Conservation (phyloP, 768 basidiomycete genomes). For the Suillus brevipes region DNA sequence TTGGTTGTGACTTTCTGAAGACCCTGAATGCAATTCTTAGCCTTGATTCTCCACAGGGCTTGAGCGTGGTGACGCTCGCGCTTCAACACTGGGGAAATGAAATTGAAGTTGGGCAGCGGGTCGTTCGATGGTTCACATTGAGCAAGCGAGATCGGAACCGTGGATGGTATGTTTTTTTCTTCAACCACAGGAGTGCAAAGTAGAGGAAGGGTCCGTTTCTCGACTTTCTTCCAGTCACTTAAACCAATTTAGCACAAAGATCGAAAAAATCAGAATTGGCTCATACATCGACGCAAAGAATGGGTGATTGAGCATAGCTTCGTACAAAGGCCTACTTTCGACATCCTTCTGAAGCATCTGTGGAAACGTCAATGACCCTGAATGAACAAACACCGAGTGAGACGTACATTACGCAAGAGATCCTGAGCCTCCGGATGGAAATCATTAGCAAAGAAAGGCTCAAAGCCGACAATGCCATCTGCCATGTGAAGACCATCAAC, state of each 20-base stretch:
- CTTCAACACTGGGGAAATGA: slow-evolving; percentile 1
- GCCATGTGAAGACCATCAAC: not conserved
- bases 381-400: not conserved
- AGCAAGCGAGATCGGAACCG: not conserved
- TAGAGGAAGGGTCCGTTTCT: slow-evolving; percentile 2
- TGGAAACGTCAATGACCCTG: not conserved
- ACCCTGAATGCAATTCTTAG: slow-evolving; percentile 1
- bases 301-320: slow-evolving; percentile 10
- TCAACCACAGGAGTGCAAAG: not conserved
- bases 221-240: slow-evolving; percentile 13
- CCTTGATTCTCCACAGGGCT: not conserved
- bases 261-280: not conserved
- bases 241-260: not conserved
- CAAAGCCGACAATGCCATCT: not conserved
- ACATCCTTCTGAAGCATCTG: slow-evolving; percentile 15
- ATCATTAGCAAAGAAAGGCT: not conserved
- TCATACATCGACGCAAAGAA: slow-evolving; percentile 13
- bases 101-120: slow-evolving; percentile 11
- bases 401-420: slow-evolving; percentile 6
- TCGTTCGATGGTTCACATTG: slow-evolving; percentile 8
- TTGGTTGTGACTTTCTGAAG: not conserved
- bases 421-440: slow-evolving; percentile 1
- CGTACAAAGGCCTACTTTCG: slow-evolving; percentile 4
- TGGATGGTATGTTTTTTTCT: not conserved
- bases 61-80: slow-evolving; percentile 3